Conservation (phyloP, 164 flowering plant genomes). For the Vitis cinerea region DNA sequence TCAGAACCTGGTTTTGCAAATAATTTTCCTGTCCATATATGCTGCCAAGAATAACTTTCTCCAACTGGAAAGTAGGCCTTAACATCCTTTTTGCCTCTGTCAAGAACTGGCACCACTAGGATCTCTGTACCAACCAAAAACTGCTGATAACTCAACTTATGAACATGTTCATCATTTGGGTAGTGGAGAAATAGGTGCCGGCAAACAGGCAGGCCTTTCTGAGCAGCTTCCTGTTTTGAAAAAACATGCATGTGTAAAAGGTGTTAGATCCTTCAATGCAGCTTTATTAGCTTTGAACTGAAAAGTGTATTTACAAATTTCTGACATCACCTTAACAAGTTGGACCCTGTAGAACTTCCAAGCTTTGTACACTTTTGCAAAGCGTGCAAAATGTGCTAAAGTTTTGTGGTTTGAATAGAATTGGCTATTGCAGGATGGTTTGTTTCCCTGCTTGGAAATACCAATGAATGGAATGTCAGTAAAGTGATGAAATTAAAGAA, state of each 20-base stretch:
- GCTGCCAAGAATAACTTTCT: slow-evolving; percentile 58
- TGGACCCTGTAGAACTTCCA: slow-evolving; percentile 85
- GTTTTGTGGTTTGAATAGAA: slow-evolving; percentile 72
- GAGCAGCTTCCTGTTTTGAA: slow-evolving; percentile 59
- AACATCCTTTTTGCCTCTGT: slow-evolving; percentile 60
- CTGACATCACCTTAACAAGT: slow-evolving; percentile 58
- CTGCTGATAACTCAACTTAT: slow-evolving; percentile 61
- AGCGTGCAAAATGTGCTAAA: slow-evolving; percentile 76
- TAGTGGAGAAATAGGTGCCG: slow-evolving; percentile 81
- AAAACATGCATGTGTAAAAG: neutral
- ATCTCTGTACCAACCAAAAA: slow-evolving; percentile 82
- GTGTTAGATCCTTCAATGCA: neutral
- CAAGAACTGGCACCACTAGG: slow-evolving; percentile 76
- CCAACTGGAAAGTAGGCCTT: slow-evolving; percentile 69
- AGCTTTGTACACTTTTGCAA: slow-evolving; percentile 74
- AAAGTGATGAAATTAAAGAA: no score
- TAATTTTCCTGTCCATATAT: slow-evolving; percentile 68
- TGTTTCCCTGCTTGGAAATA: slow-evolving; percentile 58
- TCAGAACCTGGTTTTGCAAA: slow-evolving; percentile 44
- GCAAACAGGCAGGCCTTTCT: slow-evolving; percentile 69
- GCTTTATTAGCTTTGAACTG: neutral
- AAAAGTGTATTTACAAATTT: neutral
- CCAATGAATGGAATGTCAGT: no score
- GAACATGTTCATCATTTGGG: slow-evolving; percentile 62
- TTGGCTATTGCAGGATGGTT: slow-evolving; percentile 71